Percentiles rank a stretch among this genome's conserved stretches.
phyloP scores from a whole-genome alignment of 768 basidiomycete genomes.

The Pleurotus giganteus region DNA sequence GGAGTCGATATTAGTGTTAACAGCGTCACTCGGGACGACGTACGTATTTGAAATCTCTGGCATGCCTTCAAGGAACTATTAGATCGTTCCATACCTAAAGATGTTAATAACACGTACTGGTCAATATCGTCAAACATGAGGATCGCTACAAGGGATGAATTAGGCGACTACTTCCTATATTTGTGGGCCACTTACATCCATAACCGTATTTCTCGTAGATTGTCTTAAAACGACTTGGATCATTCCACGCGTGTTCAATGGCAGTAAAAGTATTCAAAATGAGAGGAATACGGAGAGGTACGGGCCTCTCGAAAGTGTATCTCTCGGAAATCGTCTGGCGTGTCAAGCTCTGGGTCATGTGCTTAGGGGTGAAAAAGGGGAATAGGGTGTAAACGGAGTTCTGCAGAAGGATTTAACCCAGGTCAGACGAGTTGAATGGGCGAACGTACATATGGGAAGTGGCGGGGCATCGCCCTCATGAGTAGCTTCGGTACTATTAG shows the following conservation, averaged over 20 bases:
- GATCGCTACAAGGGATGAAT: conserved; percentile 17
- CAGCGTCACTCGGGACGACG: not conserved
- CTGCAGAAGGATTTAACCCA: conserved; percentile 16
- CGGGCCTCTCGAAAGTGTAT: conserved; percentile 43
- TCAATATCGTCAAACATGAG: conserved; percentile 34
- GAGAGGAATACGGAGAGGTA: conserved; percentile 18
- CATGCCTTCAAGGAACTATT: conserved; percentile 22
- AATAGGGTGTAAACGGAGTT: conserved; percentile 50
- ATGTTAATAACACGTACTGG: conserved; percentile 19
- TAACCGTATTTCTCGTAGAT: conserved; percentile 37
- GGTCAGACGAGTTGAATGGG: not conserved
- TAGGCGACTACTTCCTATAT: not conserved
- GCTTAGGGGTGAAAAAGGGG: conserved; percentile 54
- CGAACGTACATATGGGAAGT: conserved; percentile 32
- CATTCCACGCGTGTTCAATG: conserved; percentile 32
- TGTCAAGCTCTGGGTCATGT: conserved; percentile 32
- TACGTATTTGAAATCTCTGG: conserved; percentile 26
- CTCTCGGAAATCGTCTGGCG: conserved; percentile 33
- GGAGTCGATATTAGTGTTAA: not conserved
- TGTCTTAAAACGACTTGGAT: conserved; percentile 33
- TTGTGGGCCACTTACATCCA: conserved; percentile 21
- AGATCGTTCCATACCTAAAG: not conserved
- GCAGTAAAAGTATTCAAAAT: conserved; percentile 30
- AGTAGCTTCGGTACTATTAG: conserved; percentile 40
- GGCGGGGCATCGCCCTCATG: conserved; percentile 38